phyloP scores from a whole-genome alignment of 106 monocot species.

The Dactylorhiza incarnata region DNA sequence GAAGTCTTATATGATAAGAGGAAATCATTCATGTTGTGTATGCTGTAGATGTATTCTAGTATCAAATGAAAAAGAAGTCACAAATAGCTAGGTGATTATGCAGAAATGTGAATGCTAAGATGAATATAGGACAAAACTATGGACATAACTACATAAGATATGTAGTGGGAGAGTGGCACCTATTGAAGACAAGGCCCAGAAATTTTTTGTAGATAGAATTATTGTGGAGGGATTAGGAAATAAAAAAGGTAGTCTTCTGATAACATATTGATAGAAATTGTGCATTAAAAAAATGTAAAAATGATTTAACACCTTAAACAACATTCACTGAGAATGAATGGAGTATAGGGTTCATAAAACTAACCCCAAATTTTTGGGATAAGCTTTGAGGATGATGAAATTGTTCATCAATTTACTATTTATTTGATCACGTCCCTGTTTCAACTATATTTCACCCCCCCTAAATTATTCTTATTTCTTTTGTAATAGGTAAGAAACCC shows the following conservation, averaged over 20 bases:
- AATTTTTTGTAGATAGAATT: background rate
- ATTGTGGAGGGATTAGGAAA: background rate
- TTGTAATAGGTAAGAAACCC: background rate
- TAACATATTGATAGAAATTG: background rate
- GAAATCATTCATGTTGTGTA: background rate
- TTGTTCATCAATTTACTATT: background rate
- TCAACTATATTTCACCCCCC: background rate
- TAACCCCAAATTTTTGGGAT: background rate
- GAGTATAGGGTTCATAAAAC: background rate
- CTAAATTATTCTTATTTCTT: background rate
- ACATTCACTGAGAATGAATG: background rate
- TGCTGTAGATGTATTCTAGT: background rate
- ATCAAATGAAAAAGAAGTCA: background rate
- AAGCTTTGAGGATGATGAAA: background rate
- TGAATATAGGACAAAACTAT: background rate
- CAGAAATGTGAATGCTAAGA: background rate
- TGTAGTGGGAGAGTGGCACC: background rate
- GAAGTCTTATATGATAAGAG: background rate
- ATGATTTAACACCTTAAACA: background rate
- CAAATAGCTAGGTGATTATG: background rate
- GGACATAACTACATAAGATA: background rate
- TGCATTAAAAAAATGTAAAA: background rate
- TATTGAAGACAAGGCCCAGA: background rate
- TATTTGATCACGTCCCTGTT: background rate
- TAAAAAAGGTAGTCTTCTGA: background rate